Evolutionary conservation across 2,329 filamentous ascomycete species (phyloP), one percentile per base, ranked within the genome.

Genomic region (Fusarium euwallaceae): DNA sequence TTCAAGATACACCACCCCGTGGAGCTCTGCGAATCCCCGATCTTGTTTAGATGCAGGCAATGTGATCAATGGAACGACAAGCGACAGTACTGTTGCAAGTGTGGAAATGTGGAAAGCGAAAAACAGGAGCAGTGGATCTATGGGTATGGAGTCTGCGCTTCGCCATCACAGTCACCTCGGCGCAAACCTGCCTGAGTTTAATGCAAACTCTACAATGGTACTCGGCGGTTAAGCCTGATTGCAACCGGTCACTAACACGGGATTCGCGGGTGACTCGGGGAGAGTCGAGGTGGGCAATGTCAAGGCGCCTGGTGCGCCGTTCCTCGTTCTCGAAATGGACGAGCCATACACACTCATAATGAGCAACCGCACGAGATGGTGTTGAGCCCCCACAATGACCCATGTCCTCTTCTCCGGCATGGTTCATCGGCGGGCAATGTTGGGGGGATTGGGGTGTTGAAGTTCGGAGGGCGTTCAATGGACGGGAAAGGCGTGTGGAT

Each of bases 321-420:
- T 61, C 60, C 56, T 69, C 58, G 41, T 58, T 32, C 67, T 56
- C 20, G 58, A 62, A 62, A 34, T 17, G 36, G 17, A 11, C 36
- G 53, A 51, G 53, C 53, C 16, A 53, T 53, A 61, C 37, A 48
- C 32, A 69, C 48, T 70, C 72, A 69, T 61, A 63, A 70, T 72
- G 72, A 75, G 64, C 58, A 41, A 64, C 17, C 16, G 8, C n/a
- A 24, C 55, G 41, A 51, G 63, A 64, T 70, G 72, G 72, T 67
- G 69, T 61, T 55, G 60, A 64, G 39, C 55, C 72, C 65, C 62
- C 61, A 55, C 61, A 66, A 29, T 53, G 48, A 17, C 51, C 61
- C 65, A 60, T 70, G 72, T 43, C 53, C 62, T 60, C 53, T 32
- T 64, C 69, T 61, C 69, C 72, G 72, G 72, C 61, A 58, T 74